phyloP scores from a whole-genome alignment of 192 early-diverging fungal species.

The Diversispora eburnea region DNA sequence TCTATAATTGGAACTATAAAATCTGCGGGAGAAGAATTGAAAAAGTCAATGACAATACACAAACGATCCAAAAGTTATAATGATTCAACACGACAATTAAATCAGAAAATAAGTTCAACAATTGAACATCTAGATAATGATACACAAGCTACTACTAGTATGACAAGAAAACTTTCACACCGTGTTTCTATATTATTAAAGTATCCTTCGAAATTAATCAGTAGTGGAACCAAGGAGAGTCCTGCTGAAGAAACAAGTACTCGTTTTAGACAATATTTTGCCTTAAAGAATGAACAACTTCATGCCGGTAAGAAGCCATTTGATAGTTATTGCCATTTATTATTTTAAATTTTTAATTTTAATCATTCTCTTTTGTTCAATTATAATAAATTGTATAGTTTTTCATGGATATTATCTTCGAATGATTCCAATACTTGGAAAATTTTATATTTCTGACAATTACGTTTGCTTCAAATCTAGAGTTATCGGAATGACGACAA shows the following conservation, averaged over 20 bases:
- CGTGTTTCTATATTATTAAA: constrained; percentile 1
- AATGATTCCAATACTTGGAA: constrained; percentile 54
- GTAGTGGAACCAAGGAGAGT: constrained; percentile 21
- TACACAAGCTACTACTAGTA: constrained; percentile 6
- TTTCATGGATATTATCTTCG: constrained; percentile 49
- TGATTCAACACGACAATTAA: constrained; percentile 30
- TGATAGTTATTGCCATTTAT: not conserved
- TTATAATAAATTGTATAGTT: constrained; percentile 28
- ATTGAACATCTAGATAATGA: constrained; percentile 4
- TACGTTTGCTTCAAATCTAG: constrained; percentile 62
- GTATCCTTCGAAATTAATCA: not conserved
- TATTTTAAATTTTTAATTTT: not conserved
- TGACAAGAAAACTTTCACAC: constrained; percentile 31
- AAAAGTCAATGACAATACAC: no score
- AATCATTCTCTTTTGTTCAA: not conserved
- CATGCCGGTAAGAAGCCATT: constrained; percentile 39
- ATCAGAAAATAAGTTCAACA: constrained; percentile 25
- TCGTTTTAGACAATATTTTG: constrained; percentile 52
- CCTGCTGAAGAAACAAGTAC: constrained; percentile 21
- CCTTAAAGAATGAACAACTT: constrained; percentile 50
- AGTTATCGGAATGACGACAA: constrained; percentile 47
- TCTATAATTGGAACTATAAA: no score
- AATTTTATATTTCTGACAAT: constrained; percentile 57
- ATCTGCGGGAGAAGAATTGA: no score
- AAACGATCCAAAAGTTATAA: no score